Conservation (phyloP, 306 rosid genomes). For the Heteromeles arbutifolia region DNA sequence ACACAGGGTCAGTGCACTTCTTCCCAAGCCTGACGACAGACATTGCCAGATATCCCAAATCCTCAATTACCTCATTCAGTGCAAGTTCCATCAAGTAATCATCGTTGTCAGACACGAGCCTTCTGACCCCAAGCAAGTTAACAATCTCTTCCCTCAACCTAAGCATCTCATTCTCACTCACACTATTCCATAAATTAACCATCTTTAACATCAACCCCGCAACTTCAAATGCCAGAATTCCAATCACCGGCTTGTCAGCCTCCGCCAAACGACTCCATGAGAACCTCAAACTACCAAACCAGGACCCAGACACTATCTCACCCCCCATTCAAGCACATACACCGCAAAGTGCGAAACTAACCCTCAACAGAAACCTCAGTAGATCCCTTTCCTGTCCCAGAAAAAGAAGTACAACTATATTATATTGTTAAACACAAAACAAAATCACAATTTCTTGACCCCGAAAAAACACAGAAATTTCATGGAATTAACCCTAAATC, state of each 20-base stretch:
- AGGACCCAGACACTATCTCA: conserved; percentile 31
- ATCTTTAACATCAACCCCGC: conserved; percentile 67
- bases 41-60: conserved; percentile 42
- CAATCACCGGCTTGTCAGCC: conserved; percentile 43
- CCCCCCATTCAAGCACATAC: conserved; percentile 32
- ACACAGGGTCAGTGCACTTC: conserved; percentile 53
- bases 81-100: conserved; percentile 57
- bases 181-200: conserved; percentile 59
- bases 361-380: conserved; percentile 13
- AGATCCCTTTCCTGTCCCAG: conserved; percentile 27
- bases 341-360: background rate
- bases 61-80: conserved; percentile 52
- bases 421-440: conserved; percentile 15
- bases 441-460: background rate
- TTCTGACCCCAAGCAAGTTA: conserved; percentile 51
- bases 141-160: conserved; percentile 40
- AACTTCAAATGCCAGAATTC: conserved; percentile 69
- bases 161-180: conserved; percentile 43
- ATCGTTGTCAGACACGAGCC: conserved; percentile 54
- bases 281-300: conserved; percentile 36
- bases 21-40: conserved; percentile 60
- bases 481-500: background rate
- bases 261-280: conserved; percentile 38
- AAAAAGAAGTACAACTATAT: conserved; percentile 16
- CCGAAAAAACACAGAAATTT: background rate